phyloP scores from a whole-genome alignment of 495 filamentous ascomycete species.

The Aspergillus kassunensis region DNA sequence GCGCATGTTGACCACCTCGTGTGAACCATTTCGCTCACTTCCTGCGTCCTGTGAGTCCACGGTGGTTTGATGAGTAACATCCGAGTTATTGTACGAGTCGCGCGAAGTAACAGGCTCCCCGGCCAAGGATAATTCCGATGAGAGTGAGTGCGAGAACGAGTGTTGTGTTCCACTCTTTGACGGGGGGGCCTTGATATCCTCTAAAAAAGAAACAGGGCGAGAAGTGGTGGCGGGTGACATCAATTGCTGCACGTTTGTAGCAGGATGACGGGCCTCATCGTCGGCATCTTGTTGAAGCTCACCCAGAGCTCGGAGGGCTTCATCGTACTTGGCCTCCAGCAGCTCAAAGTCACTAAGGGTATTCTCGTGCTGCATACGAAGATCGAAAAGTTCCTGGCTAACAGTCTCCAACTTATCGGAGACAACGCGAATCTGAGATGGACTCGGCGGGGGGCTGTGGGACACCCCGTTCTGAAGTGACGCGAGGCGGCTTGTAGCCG shows the following conservation, averaged over 20 bases:
- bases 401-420: slow-evolving; percentile 91
- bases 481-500: slow-evolving; percentile 28
- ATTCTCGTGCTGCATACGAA: slow-evolving; percentile 83
- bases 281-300: slow-evolving; percentile 75
- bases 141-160: slow-evolving; percentile 91
- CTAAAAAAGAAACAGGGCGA: slow-evolving; percentile 90
- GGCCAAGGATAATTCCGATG: slow-evolving; percentile 91
- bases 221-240: slow-evolving; percentile 55
- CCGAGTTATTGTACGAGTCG: slow-evolving; percentile 52
- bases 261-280: slow-evolving; percentile 74
- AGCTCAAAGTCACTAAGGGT: slow-evolving; percentile 76
- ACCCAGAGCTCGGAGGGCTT: slow-evolving; percentile 75
- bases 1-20: slow-evolving; percentile 69
- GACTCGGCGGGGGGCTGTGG: slow-evolving; percentile 47
- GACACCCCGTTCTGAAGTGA: slow-evolving; percentile 12
- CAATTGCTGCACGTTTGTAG: slow-evolving; percentile 43
- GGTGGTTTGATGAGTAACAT: slow-evolving; percentile 23
- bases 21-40: slow-evolving; percentile 31
- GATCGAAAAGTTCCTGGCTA: slow-evolving; percentile 86
- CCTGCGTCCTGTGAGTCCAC: slow-evolving; percentile 12
- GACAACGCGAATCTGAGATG: slow-evolving; percentile 79
- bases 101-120: slow-evolving; percentile 72
- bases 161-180: slow-evolving; percentile 72
- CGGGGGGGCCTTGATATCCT: slow-evolving; percentile 65
- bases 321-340: slow-evolving; percentile 85